Percentiles rank a stretch among this genome's conserved stretches.
Evolutionary conservation across 202 grass and related monocot species (phyloP).

Genomic region (Cymbopogon flexuosus): DNA sequence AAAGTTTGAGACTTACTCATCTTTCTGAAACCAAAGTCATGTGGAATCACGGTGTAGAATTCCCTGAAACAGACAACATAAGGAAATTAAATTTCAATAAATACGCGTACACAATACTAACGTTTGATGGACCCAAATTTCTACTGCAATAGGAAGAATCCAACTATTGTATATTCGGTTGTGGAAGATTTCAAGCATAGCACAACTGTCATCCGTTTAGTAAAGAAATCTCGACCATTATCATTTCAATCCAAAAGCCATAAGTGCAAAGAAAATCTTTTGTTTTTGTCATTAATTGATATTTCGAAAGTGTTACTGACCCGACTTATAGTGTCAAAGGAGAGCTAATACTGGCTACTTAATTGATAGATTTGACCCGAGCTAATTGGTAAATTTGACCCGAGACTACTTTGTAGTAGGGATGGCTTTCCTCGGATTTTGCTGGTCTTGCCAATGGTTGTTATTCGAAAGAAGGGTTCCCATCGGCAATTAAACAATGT

Average conservation of each 20-base stretch:
- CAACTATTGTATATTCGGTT: not conserved
- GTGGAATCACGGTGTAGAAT: constrained; percentile 88
- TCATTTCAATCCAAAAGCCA: not conserved
- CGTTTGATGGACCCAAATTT: not conserved
- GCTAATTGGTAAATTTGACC: too few relatives aligned
- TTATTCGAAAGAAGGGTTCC: too few relatives aligned
- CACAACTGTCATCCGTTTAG: not conserved
- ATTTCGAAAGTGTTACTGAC: not conserved
- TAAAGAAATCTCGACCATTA: constrained; percentile 3
- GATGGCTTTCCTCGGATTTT: too few relatives aligned
- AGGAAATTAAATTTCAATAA: not conserved
- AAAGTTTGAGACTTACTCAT: constrained; percentile 61
- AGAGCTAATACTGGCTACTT: too few relatives aligned
- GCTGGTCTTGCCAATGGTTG: too few relatives aligned
- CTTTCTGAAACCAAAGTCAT: constrained; percentile 94
- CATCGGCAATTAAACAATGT: not conserved
- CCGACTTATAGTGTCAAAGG: too few relatives aligned
- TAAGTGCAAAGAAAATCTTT: not conserved
- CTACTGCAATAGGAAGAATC: not conserved
- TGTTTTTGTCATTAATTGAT: not conserved
- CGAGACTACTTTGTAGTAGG: too few relatives aligned
- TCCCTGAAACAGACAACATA: constrained; percentile 34
- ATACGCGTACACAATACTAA: not conserved
- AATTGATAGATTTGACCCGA: too few relatives aligned
- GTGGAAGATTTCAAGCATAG: not conserved